Conservation (phyloP, 106 monocot species). For the Phalaenopsis aphrodite region DNA sequence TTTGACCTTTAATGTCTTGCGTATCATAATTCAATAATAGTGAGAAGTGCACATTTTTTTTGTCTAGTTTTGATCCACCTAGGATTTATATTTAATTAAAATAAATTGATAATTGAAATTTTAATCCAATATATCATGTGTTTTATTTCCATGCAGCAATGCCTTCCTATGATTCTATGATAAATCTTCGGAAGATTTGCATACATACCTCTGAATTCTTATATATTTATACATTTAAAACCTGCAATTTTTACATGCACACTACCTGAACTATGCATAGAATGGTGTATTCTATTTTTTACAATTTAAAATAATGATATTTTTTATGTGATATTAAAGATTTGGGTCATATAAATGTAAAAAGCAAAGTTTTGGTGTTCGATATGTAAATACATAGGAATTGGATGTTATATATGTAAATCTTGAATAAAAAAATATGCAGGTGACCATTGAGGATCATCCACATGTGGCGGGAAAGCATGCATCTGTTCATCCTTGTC, state of each 20-base stretch:
- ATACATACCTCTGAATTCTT: neutral
- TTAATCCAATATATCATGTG: neutral
- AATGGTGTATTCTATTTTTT: too few relatives aligned
- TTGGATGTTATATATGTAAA: too few relatives aligned
- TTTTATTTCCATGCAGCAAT: neutral
- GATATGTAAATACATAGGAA: too few relatives aligned
- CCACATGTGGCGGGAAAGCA: constrained; percentile 97
- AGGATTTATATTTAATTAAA: neutral
- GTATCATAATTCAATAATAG: neutral
- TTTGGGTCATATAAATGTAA: too few relatives aligned
- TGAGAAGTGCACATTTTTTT: neutral
- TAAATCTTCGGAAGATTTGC: neutral
- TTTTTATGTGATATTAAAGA: too few relatives aligned
- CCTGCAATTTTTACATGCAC: too few relatives aligned
- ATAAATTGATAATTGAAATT: neutral
- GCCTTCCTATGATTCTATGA: neutral
- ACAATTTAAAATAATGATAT: too few relatives aligned
- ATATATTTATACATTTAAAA: neutral
- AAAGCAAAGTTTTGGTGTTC: too few relatives aligned
- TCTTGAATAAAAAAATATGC: constrained; percentile 4
- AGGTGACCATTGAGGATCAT: constrained; percentile 99
- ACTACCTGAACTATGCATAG: too few relatives aligned
- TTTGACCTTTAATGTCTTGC: neutral
- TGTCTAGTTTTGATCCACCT: neutral
- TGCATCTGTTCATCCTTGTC: constrained; percentile 96